These are phyloP conservation scores for Ramalina intermedia DNA, from an alignment of 495 filamentous ascomycete genomes.

Conservation along the genomic window DNA sequence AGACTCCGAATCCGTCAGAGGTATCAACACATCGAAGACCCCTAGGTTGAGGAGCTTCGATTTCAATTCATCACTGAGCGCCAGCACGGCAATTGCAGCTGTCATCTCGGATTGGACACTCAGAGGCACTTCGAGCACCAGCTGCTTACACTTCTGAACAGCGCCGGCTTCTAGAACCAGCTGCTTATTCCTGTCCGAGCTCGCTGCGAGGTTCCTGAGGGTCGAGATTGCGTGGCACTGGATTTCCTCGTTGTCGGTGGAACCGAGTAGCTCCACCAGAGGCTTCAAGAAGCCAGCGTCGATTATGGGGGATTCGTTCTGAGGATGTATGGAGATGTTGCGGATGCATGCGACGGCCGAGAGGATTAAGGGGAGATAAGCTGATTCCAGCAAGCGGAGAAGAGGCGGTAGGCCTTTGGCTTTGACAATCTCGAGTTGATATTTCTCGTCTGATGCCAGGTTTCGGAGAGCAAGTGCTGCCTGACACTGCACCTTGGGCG, in stretches of 20 bases:
- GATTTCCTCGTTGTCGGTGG: constrained; percentile 96
- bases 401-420: constrained; percentile 72
- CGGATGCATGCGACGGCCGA: constrained; percentile 96
- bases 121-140: constrained; percentile 84
- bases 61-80: constrained; percentile 90
- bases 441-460: constrained; percentile 94
- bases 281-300: constrained; percentile 92
- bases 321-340: constrained; percentile 97
- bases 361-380: constrained; percentile 87
- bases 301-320: constrained; percentile 98
- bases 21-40: constrained; percentile 92
- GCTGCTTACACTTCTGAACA: constrained; percentile 95
- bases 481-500: constrained; percentile 96
- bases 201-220: constrained; percentile 85
- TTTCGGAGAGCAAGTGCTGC: constrained; percentile 89
- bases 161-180: constrained; percentile 91
- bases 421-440: constrained; percentile 92
- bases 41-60: constrained; percentile 80
- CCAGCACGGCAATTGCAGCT: constrained; percentile 93
- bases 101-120: constrained; percentile 99
- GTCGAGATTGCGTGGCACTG: constrained; percentile 98
- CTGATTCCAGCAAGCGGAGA: constrained; percentile 78
- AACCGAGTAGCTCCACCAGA: constrained; percentile 81
- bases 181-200: constrained; percentile 93
- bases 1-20: constrained; percentile 83